Percentiles rank a stretch among this genome's conserved stretches.
phyloP scores from a whole-genome alignment of 176 grass and related monocot species.

The Cenchrus americanus region DNA sequence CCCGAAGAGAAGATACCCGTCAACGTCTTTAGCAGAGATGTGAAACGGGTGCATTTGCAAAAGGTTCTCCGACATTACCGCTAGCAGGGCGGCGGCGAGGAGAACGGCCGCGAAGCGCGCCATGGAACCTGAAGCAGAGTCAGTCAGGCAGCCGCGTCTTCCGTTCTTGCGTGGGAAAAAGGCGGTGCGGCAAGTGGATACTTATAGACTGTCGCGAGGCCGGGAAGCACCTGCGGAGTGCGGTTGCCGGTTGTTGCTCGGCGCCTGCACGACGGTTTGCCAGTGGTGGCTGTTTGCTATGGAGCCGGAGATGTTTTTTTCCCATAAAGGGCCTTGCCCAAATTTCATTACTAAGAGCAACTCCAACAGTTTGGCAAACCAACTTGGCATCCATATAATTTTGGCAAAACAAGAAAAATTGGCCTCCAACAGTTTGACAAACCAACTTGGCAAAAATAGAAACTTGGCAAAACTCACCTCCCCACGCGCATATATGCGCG shows the following conservation, averaged over 20 bases:
- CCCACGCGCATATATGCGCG: too few relatives aligned
- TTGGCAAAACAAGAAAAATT: too few relatives aligned
- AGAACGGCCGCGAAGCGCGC: constrained; percentile 34
- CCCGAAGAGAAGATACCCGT: neutral
- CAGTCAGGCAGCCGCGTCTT: neutral
- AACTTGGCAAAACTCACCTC: too few relatives aligned
- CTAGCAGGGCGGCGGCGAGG: constrained; percentile 4
- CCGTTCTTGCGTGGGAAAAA: neutral
- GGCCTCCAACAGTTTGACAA: too few relatives aligned
- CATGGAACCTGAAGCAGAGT: constrained; percentile 18
- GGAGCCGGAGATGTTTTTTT: too few relatives aligned
- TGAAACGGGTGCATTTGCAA: neutral
- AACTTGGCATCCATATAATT: too few relatives aligned
- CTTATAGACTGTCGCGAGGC: constrained; percentile 23
- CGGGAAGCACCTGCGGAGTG: neutral
- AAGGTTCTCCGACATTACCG: constrained; percentile 4
- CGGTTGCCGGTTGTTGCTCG: too few relatives aligned
- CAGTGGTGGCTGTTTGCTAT: too few relatives aligned
- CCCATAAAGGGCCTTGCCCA: too few relatives aligned
- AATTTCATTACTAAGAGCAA: too few relatives aligned
- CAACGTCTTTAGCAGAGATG: neutral
- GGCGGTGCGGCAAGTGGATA: neutral
- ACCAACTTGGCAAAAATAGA: too few relatives aligned
- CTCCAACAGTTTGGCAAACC: too few relatives aligned
- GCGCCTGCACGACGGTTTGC: neutral